Conservation (phyloP, 2,329 filamentous ascomycete species). For the Thelonectria blattea region DNA sequence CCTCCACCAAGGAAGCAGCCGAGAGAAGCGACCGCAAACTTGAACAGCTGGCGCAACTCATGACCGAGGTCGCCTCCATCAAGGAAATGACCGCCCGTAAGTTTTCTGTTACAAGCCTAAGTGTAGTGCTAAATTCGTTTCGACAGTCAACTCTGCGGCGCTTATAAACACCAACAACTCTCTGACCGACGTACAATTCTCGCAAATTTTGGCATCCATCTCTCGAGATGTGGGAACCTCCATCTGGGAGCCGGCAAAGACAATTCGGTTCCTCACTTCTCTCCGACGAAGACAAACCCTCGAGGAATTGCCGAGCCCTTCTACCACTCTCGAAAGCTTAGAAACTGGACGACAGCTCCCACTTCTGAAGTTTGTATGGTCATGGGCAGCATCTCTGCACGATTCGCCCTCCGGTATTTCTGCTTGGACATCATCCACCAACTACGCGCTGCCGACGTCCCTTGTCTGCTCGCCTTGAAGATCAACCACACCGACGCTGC, state of each 20-base stretch:
- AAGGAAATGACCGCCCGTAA: too few relatives aligned
- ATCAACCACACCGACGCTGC: background rate
- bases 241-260: background rate
- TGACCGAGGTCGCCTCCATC: too few relatives aligned
- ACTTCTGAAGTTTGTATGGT: background rate
- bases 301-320: background rate
- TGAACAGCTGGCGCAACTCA: too few relatives aligned
- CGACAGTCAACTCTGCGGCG: background rate
- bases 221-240: background rate
- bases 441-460: background rate
- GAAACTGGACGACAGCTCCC: background rate
- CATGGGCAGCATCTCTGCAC: background rate
- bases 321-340: background rate
- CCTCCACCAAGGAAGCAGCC: too few relatives aligned
- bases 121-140: background rate
- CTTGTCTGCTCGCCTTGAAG: conserved; percentile 1
- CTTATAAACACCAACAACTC: background rate
- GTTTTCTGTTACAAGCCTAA: background rate
- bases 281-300: background rate
- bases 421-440: background rate
- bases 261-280: background rate
- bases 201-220: background rate
- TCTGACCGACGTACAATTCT: background rate
- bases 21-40: too few relatives aligned
- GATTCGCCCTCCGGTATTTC: background rate